Conservation (phyloP, 495 filamentous ascomycete genomes). For the Ascodesmis nigricans region DNA sequence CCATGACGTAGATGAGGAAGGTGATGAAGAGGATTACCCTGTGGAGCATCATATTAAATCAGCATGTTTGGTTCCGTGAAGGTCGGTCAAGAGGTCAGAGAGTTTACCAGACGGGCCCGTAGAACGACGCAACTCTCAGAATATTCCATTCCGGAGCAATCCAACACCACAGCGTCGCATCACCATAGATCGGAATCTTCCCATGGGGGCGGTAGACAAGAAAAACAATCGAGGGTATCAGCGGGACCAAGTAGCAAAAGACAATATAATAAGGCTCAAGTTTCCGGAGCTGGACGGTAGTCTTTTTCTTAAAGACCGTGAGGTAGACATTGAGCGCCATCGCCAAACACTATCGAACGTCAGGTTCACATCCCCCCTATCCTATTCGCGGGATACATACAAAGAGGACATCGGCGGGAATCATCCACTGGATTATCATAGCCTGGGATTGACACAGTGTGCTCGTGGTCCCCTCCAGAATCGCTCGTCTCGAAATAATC, state of each 20-base stretch:
- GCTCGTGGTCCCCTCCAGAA: conserved; percentile 27
- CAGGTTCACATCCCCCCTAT: background rate
- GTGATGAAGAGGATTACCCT: conserved; percentile 43
- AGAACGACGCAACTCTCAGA: conserved; percentile 56
- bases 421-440: conserved; percentile 50
- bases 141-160: conserved; percentile 43
- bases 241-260: conserved; percentile 54
- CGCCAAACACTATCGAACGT: conserved; percentile 31
- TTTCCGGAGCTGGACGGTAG: conserved; percentile 38
- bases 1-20: conserved; percentile 48
- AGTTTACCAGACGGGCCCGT: conserved; percentile 58
- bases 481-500: conserved; percentile 37
- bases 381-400: background rate
- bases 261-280: conserved; percentile 54
- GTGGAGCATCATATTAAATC: background rate
- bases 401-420: conserved; percentile 45
- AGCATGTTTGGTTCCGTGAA: too few relatives aligned
- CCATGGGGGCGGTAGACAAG: conserved; percentile 34
- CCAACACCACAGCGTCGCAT: conserved; percentile 77
- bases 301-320: conserved; percentile 61
- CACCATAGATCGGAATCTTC: conserved; percentile 42
- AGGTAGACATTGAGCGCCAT: conserved; percentile 82
- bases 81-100: background rate
- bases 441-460: conserved; percentile 53
- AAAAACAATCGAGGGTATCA: conserved; percentile 45